Base-by-base conservation (phyloP, 306 rosid species). In the Cercis canadensis region DNA sequence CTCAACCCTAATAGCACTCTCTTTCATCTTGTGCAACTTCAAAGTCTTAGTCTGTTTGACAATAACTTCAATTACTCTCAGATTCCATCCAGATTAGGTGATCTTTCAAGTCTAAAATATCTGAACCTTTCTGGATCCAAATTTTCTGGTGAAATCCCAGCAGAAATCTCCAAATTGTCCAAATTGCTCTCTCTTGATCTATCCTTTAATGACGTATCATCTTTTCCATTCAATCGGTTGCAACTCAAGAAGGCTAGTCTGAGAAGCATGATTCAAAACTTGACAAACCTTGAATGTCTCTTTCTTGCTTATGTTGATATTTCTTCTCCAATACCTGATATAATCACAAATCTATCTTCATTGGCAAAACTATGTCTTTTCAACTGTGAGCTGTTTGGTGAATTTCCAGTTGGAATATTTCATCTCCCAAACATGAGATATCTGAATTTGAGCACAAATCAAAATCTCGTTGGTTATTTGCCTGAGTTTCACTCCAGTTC, bases 401-500 rank as follows among this genome's bases (percentile, higher is more conserved):
- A 24, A 9, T 58, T 80, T 11, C 85, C 75, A 0, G 10, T 2
- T 0, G 34, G 14, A 64, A 51, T 75, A 11, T 75, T 80, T 43
- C 52, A 18, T 0, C 10, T 70, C 0, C 84, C 65, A 13, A 54
- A 76, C 3, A 15, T 81, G 11, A 7, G 15, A 11, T 0, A 5
- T 5, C 76, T 81, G 2, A 0, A 0, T 0, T 0, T 67, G 0
- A 0, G 7, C 0, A 0, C 0, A 0, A 81, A 81, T 24, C 3
- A 0, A 0, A 0, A 67, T 1, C 78, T 81, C 15, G 18, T 1
- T 2, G 79, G 79, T 41, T n/a, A 62, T 8, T 39, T 81, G 14
- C 82, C 82, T 8, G 64, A 50, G 9, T 41, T 77, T 21, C 59
- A 47, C 62, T 39, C 8, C 0, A 56, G 41, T 5, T 67, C 11